These are phyloP conservation scores for Aspergillus nidulans DNA, from an alignment of 495 filamentous ascomycete species.

Conservation along the genomic window DNA sequence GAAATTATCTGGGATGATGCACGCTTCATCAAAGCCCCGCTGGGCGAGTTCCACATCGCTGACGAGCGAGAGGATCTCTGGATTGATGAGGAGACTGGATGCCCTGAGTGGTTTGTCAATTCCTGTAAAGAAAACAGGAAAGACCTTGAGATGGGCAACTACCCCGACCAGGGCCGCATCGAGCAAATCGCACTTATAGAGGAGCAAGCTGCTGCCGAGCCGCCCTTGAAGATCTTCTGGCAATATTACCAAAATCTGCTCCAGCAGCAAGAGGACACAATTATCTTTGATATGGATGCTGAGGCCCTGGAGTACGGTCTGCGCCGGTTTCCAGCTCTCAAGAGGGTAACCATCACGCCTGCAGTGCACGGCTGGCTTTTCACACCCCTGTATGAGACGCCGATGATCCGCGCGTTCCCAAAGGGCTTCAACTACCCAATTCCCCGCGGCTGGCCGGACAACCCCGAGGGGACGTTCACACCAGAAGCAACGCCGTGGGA, in stretches of 20 bases:
- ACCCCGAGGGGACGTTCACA: neutral
- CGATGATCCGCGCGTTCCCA: conserved; percentile 30
- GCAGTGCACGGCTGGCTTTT: conserved; percentile 26
- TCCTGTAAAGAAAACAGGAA: conserved; percentile 15
- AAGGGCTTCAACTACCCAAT: conserved; percentile 29
- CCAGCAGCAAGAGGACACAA: conserved; percentile 17
- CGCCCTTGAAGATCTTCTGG: conserved; percentile 17
- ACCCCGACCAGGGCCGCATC: neutral
- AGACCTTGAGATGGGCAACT: neutral
- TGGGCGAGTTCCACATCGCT: neutral
- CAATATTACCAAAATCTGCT: conserved; percentile 18
- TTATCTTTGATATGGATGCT: conserved; percentile 16
- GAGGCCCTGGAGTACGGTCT: conserved; percentile 22
- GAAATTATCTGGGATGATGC: conserved; percentile 31
- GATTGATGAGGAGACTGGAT: conserved; percentile 11
- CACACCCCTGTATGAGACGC: conserved; percentile 28
- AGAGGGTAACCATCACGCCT: conserved; percentile 26
- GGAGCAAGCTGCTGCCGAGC: conserved; percentile 12
- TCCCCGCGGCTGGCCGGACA: conserved; percentile 23
- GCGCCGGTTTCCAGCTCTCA: conserved; percentile 21
- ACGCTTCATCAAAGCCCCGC: conserved; percentile 3
- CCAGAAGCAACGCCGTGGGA: conserved; percentile 10
- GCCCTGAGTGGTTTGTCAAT: conserved; percentile 20
- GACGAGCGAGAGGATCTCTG: neutral
- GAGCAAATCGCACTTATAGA: neutral